Conservation (phyloP, 176 grass and related monocot species). For the Otatea glauca region DNA sequence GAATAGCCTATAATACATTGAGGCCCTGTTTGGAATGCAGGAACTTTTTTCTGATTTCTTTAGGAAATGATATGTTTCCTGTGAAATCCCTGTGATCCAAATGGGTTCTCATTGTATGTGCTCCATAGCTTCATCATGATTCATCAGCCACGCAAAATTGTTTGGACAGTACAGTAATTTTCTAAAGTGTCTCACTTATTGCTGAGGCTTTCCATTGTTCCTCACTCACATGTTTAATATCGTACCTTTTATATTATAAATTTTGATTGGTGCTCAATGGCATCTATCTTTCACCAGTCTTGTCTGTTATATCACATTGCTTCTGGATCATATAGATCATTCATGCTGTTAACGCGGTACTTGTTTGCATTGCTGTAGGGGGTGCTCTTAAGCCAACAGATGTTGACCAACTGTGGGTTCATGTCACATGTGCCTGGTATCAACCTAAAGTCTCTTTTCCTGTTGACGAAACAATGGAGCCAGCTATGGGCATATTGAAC, state of each 20-base stretch:
- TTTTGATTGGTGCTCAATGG: slow-evolving; percentile 11
- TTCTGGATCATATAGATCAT: slow-evolving; percentile 1
- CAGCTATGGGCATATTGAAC: slow-evolving; percentile 80
- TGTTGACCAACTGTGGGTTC: slow-evolving; percentile 86
- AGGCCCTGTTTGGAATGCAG: not conserved
- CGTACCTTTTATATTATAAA: slow-evolving; percentile 21
- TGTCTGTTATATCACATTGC: not conserved
- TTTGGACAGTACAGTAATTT: not conserved
- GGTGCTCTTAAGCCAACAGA: slow-evolving; percentile 91
- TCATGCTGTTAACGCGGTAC: slow-evolving; percentile 22
- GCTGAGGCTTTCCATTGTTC: not conserved
- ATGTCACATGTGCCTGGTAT: slow-evolving; percentile 96
- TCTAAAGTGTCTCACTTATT: slow-evolving; percentile 1
- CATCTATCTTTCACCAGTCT: slow-evolving; percentile 4
- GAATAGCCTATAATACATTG: not conserved
- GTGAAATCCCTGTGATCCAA: not conserved
- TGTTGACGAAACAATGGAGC: slow-evolving; percentile 80
- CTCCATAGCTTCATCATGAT: slow-evolving; percentile 25
- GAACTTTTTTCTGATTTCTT: not conserved
- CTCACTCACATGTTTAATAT: not conserved
- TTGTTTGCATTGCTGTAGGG: slow-evolving; percentile 46
- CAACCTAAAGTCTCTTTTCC: slow-evolving; percentile 85
- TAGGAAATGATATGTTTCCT: not conserved
- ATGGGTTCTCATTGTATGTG: not conserved
- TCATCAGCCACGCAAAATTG: not conserved